Evolutionary conservation across 768 basidiomycete genomes (phyloP).

Genomic region (Rhizopogon sp.): DNA sequence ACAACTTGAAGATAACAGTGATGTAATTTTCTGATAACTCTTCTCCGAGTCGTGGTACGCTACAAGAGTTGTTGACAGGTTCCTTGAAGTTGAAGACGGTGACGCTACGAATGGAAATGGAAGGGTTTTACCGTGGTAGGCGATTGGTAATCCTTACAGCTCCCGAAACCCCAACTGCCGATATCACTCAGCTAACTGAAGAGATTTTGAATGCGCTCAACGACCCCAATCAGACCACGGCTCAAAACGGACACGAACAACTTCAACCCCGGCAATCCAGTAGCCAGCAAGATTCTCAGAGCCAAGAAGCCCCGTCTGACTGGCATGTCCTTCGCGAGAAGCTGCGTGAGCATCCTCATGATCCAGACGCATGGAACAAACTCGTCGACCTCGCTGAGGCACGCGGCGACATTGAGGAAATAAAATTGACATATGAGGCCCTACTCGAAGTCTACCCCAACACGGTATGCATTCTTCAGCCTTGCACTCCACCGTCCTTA

Average conservation of each 20-base stretch:
- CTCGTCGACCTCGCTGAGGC: conserved; percentile 75
- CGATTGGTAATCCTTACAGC: too few species aligned
- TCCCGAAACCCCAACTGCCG: conserved; percentile 20
- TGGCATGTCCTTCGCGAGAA: conserved; percentile 60
- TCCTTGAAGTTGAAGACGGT: too few species aligned
- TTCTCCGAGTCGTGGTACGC: too few species aligned
- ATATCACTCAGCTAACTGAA: conserved; percentile 27
- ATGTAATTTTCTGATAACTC: too few species aligned
- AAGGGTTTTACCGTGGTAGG: too few species aligned
- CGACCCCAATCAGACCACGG: conserved; percentile 24
- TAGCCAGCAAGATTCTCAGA: conserved; percentile 2
- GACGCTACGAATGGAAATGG: too few species aligned
- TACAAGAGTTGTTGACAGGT: too few species aligned
- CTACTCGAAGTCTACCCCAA: conserved; percentile 86
- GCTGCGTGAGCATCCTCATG: conserved; percentile 62
- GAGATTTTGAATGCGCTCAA: conserved; percentile 33
- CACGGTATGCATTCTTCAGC: conserved; percentile 52
- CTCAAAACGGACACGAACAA: conserved; percentile 24
- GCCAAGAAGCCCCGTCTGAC: conserved; percentile 47
- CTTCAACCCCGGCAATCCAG: conserved; percentile 18
- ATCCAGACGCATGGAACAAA: conserved; percentile 75
- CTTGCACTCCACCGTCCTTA: conserved; percentile 14
- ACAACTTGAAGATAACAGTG: too few species aligned
- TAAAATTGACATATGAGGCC: conserved; percentile 77
- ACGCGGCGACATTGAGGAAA: conserved; percentile 71